Evolutionary conservation across 129 eudicot species (phyloP).

Genomic region (Pittosporum tobira): DNA sequence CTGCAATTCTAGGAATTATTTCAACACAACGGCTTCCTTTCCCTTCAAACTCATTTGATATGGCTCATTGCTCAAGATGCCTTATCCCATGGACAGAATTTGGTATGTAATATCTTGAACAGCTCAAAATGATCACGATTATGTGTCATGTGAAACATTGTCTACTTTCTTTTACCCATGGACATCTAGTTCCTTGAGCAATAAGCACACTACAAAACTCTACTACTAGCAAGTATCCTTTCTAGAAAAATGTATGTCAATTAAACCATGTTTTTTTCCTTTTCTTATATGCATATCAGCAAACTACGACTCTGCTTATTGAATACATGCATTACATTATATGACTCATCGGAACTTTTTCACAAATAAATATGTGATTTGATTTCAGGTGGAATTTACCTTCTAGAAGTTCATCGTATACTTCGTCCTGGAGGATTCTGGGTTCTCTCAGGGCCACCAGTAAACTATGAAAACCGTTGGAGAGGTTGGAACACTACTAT

Average conservation of each 20-base stretch:
- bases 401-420: slow-evolving; percentile 82
- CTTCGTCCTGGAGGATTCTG: slow-evolving; percentile 99
- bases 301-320: slow-evolving; percentile 10
- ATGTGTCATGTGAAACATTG: neutral
- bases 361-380: neutral
- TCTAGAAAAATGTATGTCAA: neutral
- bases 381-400: slow-evolving; percentile 83
- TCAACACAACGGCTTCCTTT: slow-evolving; percentile 97
- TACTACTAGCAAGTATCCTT: neutral
- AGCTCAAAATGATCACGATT: neutral
- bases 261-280: no score
- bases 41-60: slow-evolving; percentile 92
- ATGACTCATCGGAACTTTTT: neutral
- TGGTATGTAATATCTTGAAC: slow-evolving; percentile 39
- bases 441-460: slow-evolving; percentile 98
- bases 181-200: neutral
- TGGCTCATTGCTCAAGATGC: slow-evolving; percentile 99
- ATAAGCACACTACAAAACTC: neutral
- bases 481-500: slow-evolving; percentile 96
- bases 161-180: neutral
- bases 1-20: slow-evolving; percentile 89
- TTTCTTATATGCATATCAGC: no score
- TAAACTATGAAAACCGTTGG: slow-evolving; percentile 87
- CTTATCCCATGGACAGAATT: slow-evolving; percentile 98
- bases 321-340: slow-evolving; percentile 12